phyloP scores from a whole-genome alignment of 352 stramenopile genomes.

The Phytophthora fragariae region DNA sequence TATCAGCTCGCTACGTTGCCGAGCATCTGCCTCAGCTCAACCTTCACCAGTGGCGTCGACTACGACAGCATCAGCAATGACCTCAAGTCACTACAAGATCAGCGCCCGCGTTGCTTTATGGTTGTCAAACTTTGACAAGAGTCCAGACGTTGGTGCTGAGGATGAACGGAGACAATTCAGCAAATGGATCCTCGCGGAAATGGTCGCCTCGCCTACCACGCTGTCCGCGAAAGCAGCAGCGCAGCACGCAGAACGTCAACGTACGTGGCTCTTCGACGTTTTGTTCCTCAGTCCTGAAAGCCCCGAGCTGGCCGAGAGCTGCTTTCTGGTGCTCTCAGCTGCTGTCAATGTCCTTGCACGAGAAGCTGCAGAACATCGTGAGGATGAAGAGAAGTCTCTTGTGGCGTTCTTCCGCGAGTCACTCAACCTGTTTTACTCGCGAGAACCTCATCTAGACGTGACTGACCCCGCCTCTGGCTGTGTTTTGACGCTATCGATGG shows the following conservation, averaged over 20 bases:
- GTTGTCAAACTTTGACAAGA: slow-evolving; percentile 18
- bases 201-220: slow-evolving; percentile 22
- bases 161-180: slow-evolving; percentile 34
- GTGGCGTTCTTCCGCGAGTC: slow-evolving; percentile 37
- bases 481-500: slow-evolving; percentile 36
- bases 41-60: not conserved
- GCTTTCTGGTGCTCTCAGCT: slow-evolving; percentile 38
- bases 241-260: slow-evolving; percentile 31
- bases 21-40: not conserved
- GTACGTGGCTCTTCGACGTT: slow-evolving; percentile 73
- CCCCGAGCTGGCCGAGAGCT: slow-evolving; percentile 34
- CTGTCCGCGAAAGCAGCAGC: slow-evolving; percentile 1
- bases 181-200: slow-evolving; percentile 44
- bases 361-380: slow-evolving; percentile 18
- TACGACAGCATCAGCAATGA: not conserved
- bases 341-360: slow-evolving; percentile 30
- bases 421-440: slow-evolving; percentile 50
- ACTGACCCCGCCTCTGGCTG: slow-evolving; percentile 44
- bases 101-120: slow-evolving; percentile 19
- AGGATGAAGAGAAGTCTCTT: slow-evolving; percentile 21
- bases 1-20: slow-evolving; percentile 35
- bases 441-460: slow-evolving; percentile 46
- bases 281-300: slow-evolving; percentile 52
- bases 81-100: slow-evolving; percentile 4
- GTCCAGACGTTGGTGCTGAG: not conserved